phyloP scores from a whole-genome alignment of 345 rosid species.

The Hypericum perforatum region DNA sequence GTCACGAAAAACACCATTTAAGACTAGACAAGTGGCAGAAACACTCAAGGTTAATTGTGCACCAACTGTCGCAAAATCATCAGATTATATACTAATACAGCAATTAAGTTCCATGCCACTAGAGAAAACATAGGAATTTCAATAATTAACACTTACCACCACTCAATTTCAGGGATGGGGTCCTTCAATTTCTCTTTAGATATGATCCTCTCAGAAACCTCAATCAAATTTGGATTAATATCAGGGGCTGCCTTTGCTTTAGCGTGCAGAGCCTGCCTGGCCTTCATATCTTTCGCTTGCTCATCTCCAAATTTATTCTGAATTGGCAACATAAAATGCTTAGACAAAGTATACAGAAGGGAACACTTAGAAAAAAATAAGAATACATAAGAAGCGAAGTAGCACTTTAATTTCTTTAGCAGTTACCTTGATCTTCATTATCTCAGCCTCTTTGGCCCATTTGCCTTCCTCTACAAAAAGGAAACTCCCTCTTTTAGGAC shows the following conservation, averaged over 20 bases:
- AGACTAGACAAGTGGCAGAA: too few relatives aligned
- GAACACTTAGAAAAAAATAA: background rate
- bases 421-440: slow-evolving; percentile 61
- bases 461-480: slow-evolving; percentile 98
- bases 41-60: too few relatives aligned
- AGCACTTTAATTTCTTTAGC: background rate
- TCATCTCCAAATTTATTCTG: slow-evolving; percentile 98
- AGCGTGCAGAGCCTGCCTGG: slow-evolving; percentile 85
- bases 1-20: too few relatives aligned
- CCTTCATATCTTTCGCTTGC: slow-evolving; percentile 75
- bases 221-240: slow-evolving; percentile 88
- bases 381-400: background rate
- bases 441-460: slow-evolving; percentile 94
- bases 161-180: slow-evolving; percentile 73
- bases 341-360: slow-evolving; percentile 10
- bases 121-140: too few relatives aligned
- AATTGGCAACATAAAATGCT: background rate
- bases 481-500: slow-evolving; percentile 81
- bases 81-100: too few relatives aligned
- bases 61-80: too few relatives aligned
- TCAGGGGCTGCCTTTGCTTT: slow-evolving; percentile 75
- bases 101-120: too few relatives aligned
- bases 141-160: slow-evolving; percentile 61
- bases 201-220: slow-evolving; percentile 68
- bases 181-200: slow-evolving; percentile 80